Evolutionary conservation across 208 protist genomes (phyloP).

Genomic region (Wallacemonas sp.): DNA sequence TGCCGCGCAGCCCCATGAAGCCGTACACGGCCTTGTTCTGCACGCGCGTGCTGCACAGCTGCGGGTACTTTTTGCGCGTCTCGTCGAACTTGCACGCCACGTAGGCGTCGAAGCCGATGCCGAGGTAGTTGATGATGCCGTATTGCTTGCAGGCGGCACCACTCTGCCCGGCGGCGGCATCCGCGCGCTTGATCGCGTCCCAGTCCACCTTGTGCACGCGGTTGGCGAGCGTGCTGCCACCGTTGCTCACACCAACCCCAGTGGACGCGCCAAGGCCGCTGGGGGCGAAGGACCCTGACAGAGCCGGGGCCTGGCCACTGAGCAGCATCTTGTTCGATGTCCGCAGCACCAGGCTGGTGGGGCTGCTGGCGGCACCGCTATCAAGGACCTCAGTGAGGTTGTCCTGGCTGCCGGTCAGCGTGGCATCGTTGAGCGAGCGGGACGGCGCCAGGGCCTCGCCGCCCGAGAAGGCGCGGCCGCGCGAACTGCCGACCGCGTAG

Average conservation of each 20-base stretch:
- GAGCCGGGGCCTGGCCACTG: not conserved
- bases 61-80: conserved; percentile 48
- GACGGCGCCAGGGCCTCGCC: no score
- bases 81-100: conserved; percentile 60
- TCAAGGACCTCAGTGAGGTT: not conserved
- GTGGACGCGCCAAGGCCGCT: not conserved
- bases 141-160: conserved; percentile 32
- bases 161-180: conserved; percentile 9
- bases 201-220: conserved; percentile 51
- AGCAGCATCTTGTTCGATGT: not conserved
- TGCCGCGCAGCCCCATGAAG: conserved; percentile 47
- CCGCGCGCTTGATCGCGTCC: conserved; percentile 25
- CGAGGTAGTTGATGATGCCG: conserved; percentile 82
- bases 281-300: not conserved
- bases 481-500: no score
- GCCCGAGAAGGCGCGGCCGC: no score
- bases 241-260: not conserved
- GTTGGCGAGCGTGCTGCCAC: conserved; percentile 25
- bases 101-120: conserved; percentile 82
- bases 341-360: not conserved
- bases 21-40: conserved; percentile 83
- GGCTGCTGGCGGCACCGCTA: not conserved
- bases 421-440: no score
- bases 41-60: conserved; percentile 61
- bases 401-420: not conserved